Conservation (phyloP, 129 eudicot genomes). For the Helichrysum umbraculigerum region DNA sequence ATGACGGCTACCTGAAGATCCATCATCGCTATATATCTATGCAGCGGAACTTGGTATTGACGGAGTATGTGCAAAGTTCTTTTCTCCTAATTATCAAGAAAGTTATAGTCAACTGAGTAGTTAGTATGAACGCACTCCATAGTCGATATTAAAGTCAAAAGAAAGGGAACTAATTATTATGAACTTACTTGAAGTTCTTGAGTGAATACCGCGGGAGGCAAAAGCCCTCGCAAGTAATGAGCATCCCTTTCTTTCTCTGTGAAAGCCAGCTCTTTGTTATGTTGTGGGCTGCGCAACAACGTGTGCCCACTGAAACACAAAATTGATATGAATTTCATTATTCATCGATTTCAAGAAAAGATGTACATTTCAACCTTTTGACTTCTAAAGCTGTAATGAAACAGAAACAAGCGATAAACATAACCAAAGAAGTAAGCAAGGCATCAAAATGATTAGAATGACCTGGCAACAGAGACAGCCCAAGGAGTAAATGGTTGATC, state of each 20-base stretch:
- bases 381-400: background rate
- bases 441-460: background rate
- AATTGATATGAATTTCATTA: background rate
- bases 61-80: slow-evolving; percentile 65
- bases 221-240: slow-evolving; percentile 77
- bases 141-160: slow-evolving; percentile 9
- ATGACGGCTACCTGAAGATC: slow-evolving; percentile 72
- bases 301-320: slow-evolving; percentile 64
- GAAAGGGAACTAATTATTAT: background rate
- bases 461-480: slow-evolving; percentile 42
- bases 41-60: slow-evolving; percentile 83
- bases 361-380: background rate
- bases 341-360: background rate
- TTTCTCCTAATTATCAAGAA: slow-evolving; percentile 53
- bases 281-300: slow-evolving; percentile 74
- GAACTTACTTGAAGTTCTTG: slow-evolving; percentile 69
- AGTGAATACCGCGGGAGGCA: slow-evolving; percentile 65
- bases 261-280: slow-evolving; percentile 90
- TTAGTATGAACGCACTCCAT: background rate
- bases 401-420: background rate
- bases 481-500: slow-evolving; percentile 43
- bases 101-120: background rate
- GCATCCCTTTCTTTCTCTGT: slow-evolving; percentile 78
- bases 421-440: background rate
- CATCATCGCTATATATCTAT: slow-evolving; percentile 89